Conservation (phyloP, 164 flowering plant genomes). For the Annona squamosa region DNA sequence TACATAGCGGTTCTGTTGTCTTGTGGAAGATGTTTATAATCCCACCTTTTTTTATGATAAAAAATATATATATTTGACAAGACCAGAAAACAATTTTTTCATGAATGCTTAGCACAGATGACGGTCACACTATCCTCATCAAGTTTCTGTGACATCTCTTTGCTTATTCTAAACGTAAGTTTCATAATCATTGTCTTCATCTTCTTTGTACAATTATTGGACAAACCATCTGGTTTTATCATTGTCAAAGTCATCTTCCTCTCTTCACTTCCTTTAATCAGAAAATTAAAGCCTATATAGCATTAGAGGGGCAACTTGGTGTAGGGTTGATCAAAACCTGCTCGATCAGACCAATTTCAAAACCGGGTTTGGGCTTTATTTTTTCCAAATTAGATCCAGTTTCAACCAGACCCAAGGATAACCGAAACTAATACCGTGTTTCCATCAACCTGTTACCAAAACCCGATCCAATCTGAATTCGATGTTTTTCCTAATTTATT, state of each 20-base stretch:
- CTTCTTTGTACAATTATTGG: conserved; percentile 42
- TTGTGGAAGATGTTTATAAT: too few relatives aligned
- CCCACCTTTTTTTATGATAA: too few relatives aligned
- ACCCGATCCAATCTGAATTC: too few relatives aligned
- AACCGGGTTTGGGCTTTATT: too few relatives aligned
- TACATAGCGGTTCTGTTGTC: too few relatives aligned
- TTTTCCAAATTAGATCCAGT: too few relatives aligned
- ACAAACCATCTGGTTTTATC: conserved; percentile 82
- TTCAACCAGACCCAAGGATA: too few relatives aligned
- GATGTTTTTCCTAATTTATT: too few relatives aligned
- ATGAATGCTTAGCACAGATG: conserved; percentile 73
- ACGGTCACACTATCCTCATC: conserved; percentile 34
- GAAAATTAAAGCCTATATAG: conserved; percentile 20
- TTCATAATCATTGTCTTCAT: conserved; percentile 44
- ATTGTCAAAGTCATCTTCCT: conserved; percentile 65
- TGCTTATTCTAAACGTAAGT: conserved; percentile 48
- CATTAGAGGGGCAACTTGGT: neutral
- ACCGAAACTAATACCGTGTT: too few relatives aligned
- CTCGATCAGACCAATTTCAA: too few relatives aligned
- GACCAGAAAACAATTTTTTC: conserved; percentile 54
- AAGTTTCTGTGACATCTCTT: conserved; percentile 40
- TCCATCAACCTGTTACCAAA: too few relatives aligned
- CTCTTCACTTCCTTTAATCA: conserved; percentile 19
- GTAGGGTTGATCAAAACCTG: too few relatives aligned
- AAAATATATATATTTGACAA: conserved; percentile 48